Percentiles rank a stretch among this genome's conserved stretches.
Evolutionary conservation across 2,329 filamentous ascomycete genomes (phyloP).

Genomic region (Chaetomiaceae sp.): DNA sequence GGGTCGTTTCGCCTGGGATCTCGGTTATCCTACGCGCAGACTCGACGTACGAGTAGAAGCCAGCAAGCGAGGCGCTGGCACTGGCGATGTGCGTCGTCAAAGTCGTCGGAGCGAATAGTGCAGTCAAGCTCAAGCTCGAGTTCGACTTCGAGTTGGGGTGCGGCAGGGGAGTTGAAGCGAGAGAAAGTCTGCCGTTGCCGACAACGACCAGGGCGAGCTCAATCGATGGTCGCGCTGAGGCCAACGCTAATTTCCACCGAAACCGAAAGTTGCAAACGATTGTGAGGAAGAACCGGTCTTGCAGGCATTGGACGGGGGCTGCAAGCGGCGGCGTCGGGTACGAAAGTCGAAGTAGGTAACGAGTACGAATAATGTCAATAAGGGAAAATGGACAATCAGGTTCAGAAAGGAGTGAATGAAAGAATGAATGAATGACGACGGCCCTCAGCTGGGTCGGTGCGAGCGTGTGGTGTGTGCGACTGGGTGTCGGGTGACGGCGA

Average conservation of each 20-base stretch:
- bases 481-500: conserved; percentile 12
- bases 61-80: conserved; percentile 7
- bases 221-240: no score
- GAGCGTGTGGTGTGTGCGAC: not conserved
- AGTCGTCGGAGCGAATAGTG: no score
- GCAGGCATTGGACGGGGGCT: conserved; percentile 2
- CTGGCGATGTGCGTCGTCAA: not conserved
- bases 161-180: conserved; percentile 26
- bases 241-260: no score
- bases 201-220: conserved; percentile 7
- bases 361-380: not conserved
- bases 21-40: no score
- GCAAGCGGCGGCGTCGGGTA: not conserved
- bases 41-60: no score
- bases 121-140: not conserved
- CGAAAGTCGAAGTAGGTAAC: no score
- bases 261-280: conserved; percentile 18
- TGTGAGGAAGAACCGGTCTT: conserved; percentile 3
- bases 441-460: conserved; percentile 2
- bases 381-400: not conserved
- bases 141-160: conserved; percentile 9
- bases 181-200: conserved; percentile 23
- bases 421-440: conserved; percentile 8
- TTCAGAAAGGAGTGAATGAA: conserved; percentile 1
- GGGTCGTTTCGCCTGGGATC: not conserved